Evolutionary conservation across 352 stramenopile species (phyloP).

Genomic region (Globisporangium recalcitrans): DNA sequence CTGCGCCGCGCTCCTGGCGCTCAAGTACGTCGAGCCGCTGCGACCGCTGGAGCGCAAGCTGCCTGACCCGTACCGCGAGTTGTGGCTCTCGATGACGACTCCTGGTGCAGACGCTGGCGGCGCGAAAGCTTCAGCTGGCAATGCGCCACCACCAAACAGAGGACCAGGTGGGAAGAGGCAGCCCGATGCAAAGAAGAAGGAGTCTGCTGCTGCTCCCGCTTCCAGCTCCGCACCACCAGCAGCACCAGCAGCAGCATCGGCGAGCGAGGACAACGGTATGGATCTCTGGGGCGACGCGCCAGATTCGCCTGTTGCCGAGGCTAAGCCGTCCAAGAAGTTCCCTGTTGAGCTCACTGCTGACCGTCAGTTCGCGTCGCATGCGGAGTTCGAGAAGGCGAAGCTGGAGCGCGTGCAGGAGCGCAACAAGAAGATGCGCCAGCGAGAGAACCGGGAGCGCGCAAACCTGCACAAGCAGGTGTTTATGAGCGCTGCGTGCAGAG

Average conservation of each 20-base stretch:
- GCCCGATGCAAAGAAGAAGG: not conserved
- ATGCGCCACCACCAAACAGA: not conserved
- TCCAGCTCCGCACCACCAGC: not conserved
- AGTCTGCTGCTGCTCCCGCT: not conserved
- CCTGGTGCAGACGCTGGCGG: not conserved
- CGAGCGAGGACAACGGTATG: slow-evolving; percentile 17
- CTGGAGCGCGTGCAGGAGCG: slow-evolving; percentile 44
- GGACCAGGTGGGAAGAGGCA: not conserved
- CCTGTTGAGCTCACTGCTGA: slow-evolving; percentile 53
- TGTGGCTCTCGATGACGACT: slow-evolving; percentile 78
- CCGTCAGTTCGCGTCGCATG: slow-evolving; percentile 68
- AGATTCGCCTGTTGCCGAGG: slow-evolving; percentile 2
- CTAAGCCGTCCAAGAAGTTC: slow-evolving; percentile 18
- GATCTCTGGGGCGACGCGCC: slow-evolving; percentile 37
- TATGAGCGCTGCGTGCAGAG: slow-evolving; percentile 84
- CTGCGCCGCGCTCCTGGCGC: slow-evolving; percentile 89
- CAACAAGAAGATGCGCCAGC: slow-evolving; percentile 74
- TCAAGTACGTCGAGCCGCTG: slow-evolving; percentile 91
- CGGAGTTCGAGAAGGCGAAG: slow-evolving; percentile 61
- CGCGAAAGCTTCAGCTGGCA: slow-evolving; percentile 12
- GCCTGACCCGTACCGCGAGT: slow-evolving; percentile 92
- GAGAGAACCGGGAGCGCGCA: slow-evolving; percentile 90
- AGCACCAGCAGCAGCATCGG: not conserved
- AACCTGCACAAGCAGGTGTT: slow-evolving; percentile 89
- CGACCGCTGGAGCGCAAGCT: slow-evolving; percentile 94